Percentiles rank a stretch among this genome's conserved stretches.
These are phyloP conservation scores for Erodium moschatum DNA, from an alignment of 441 rosid species.

Conservation along the genomic window DNA sequence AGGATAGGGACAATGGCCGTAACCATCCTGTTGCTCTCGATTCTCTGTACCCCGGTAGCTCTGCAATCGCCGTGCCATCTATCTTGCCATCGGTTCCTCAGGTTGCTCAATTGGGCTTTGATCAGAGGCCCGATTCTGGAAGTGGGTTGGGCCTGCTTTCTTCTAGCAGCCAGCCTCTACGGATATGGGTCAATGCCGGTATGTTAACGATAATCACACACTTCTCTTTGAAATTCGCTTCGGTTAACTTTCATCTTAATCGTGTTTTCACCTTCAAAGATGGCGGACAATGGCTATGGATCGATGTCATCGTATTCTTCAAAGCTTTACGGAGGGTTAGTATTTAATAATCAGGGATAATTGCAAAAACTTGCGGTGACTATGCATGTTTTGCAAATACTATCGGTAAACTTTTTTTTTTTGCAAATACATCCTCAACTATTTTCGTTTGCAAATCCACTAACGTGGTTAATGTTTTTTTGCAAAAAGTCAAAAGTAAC, in stretches of 20 bases:
- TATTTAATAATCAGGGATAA: conserved; percentile 14
- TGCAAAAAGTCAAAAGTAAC: no score
- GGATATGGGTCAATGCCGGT: conserved; percentile 75
- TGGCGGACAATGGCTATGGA: conserved; percentile 57
- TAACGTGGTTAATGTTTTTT: no score
- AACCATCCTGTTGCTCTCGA: conserved; percentile 51
- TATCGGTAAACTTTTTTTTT: no score
- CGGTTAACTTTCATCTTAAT: conserved; percentile 6
- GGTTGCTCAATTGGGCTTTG: conserved; percentile 58
- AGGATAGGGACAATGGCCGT: conserved; percentile 47
- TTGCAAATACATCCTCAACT: no score
- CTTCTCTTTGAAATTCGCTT: not conserved
- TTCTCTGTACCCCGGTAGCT: conserved; percentile 40
- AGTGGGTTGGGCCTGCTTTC: conserved; percentile 55
- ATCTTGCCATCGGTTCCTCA: conserved; percentile 60
- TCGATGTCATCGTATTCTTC: conserved; percentile 62
- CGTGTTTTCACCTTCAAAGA: conserved; percentile 29
- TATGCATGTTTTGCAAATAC: no score
- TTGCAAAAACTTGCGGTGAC: no score
- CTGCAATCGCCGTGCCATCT: conserved; percentile 50
- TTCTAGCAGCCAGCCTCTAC: conserved; percentile 52
- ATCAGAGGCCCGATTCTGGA: conserved; percentile 60
- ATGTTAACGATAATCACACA: conserved; percentile 18
- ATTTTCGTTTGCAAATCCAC: no score
- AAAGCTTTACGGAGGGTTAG: conserved; percentile 69